Conservation (phyloP, 164 flowering plant genomes). For the Aristolochia contorta region DNA sequence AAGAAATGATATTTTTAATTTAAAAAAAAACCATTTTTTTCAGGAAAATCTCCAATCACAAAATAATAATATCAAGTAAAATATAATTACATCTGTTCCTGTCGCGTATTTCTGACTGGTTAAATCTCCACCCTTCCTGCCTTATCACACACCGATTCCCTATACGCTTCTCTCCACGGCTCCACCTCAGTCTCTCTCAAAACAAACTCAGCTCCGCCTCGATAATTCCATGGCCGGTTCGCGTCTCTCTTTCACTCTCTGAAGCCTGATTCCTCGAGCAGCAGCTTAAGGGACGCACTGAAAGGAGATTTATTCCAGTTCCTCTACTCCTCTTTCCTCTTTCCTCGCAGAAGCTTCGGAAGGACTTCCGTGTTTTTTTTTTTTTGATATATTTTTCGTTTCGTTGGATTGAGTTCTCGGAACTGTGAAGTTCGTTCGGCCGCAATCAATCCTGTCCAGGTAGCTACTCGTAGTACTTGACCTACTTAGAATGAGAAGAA, state of each 20-base stretch:
- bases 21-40: too few relatives aligned
- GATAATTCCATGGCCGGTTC: too few relatives aligned
- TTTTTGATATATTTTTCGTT: not conserved
- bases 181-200: slow-evolving; percentile 7
- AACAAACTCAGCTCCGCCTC: too few relatives aligned
- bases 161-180: slow-evolving; percentile 13
- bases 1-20: too few relatives aligned
- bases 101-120: slow-evolving; percentile 26
- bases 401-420: not conserved
- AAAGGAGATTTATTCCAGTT: slow-evolving; percentile 13
- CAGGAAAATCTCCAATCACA: too few relatives aligned
- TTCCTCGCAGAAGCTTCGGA: not conserved
- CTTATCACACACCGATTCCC: slow-evolving; percentile 65
- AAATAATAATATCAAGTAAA: too few relatives aligned
- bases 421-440: too few relatives aligned
- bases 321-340: slow-evolving; percentile 12
- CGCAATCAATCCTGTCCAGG: too few relatives aligned
- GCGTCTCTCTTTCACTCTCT: slow-evolving; percentile 10
- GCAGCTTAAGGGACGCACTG: slow-evolving; percentile 13
- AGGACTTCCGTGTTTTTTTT: not conserved
- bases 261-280: slow-evolving; percentile 5
- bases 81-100: too few relatives aligned
- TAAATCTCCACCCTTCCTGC: slow-evolving; percentile 97
- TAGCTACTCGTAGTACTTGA: not conserved
- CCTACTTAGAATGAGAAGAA: not conserved